Conservation (phyloP, 495 filamentous ascomycete species). For the Penicillium dipodomyicola region DNA sequence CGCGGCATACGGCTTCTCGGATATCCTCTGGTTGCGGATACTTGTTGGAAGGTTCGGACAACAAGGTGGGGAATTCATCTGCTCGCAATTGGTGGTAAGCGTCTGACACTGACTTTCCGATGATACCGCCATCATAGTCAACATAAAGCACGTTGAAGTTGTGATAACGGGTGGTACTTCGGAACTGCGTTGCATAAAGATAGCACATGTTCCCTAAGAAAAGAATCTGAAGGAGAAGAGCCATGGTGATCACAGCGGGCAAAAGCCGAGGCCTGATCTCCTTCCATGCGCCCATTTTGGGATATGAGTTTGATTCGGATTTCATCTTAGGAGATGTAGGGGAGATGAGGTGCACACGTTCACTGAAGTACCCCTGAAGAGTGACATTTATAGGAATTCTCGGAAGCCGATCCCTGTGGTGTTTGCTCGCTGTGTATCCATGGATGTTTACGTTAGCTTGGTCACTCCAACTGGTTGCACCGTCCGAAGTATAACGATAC, state of each 20-base stretch:
- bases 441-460: neutral
- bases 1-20: slow-evolving; percentile 32
- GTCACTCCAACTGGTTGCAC: neutral
- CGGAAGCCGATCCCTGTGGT: neutral
- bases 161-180: slow-evolving; percentile 4
- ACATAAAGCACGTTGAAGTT: slow-evolving; percentile 38
- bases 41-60: slow-evolving; percentile 16
- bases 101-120: slow-evolving; percentile 35
- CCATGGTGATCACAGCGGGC: neutral
- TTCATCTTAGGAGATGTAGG: neutral
- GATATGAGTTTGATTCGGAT: neutral
- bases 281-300: neutral
- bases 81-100: slow-evolving; percentile 36
- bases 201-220: slow-evolving; percentile 11
- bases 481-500: neutral
- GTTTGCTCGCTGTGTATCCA: neutral
- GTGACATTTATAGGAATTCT: neutral
- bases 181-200: slow-evolving; percentile 7
- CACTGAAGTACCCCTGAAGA: neutral
- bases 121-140: slow-evolving; percentile 45
- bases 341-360: neutral
- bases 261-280: neutral
- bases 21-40: slow-evolving; percentile 25
- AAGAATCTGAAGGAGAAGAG: neutral
- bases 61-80: slow-evolving; percentile 32